Evolutionary conservation across 805 yeast species (phyloP).

Genomic region (Debaryomyces castellii): DNA sequence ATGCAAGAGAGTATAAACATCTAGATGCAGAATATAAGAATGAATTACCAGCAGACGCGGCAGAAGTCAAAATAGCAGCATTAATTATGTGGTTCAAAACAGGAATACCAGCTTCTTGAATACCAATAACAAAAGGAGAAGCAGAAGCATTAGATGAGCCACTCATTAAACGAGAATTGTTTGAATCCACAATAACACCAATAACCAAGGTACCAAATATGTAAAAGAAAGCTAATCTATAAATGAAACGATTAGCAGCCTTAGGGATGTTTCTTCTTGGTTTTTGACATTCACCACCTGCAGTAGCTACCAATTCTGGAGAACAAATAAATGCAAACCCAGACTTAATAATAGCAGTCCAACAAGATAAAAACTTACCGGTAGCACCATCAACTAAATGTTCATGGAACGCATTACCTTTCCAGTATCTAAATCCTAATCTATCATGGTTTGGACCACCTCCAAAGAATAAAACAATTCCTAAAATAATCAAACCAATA

Average conservation of each 20-base stretch:
- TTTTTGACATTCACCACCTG: conserved; percentile 48
- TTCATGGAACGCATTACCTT: conserved; percentile 34
- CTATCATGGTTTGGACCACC: conserved; percentile 40
- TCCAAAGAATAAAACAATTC: conserved; percentile 37
- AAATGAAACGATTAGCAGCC: conserved; percentile 59
- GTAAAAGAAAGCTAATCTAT: conserved; percentile 45
- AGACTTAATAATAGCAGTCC: conserved; percentile 62
- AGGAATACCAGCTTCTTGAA: conserved; percentile 57
- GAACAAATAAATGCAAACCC: conserved; percentile 65
- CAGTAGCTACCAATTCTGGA: conserved; percentile 71
- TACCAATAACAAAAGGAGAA: conserved; percentile 67
- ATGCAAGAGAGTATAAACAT: conserved; percentile 39
- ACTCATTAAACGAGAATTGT: conserved; percentile 19
- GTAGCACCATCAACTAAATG: conserved; percentile 52
- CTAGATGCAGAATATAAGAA: conserved; percentile 44
- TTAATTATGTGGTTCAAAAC: conserved; percentile 62
- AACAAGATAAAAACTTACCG: conserved; percentile 63
- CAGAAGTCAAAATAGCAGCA: conserved; percentile 60
- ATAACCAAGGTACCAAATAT: conserved; percentile 40
- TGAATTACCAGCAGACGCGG: conserved; percentile 47
- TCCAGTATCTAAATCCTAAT: conserved; percentile 48
- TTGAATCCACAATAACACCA: conserved; percentile 36
- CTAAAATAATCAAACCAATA: conserved; percentile 31
- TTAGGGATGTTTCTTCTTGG: conserved; percentile 47
- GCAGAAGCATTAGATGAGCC: conserved; percentile 50